Percentiles rank a stretch among this genome's conserved stretches.
phyloP scores from a whole-genome alignment of 2,329 filamentous ascomycete genomes.

The Ophiostoma perfectum region DNA sequence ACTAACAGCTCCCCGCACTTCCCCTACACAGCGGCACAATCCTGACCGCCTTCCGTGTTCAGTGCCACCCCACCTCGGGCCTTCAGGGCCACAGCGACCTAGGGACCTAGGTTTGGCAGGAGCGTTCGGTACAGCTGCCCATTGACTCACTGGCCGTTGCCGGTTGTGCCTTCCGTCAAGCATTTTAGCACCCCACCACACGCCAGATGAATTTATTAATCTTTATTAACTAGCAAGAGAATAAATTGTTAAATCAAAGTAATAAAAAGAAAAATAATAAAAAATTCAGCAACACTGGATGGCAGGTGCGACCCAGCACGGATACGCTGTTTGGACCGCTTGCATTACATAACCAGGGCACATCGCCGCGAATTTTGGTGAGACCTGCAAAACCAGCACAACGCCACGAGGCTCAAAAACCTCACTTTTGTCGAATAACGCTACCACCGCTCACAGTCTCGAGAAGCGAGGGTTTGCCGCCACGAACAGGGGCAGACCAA shows the following conservation, averaged over 20 bases:
- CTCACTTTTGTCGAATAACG: not conserved
- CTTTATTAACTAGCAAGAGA: not conserved
- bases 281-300: slow-evolving; percentile 8
- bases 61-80: slow-evolving; percentile 25
- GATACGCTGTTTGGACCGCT: not conserved
- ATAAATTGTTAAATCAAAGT: not conserved
- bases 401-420: slow-evolving; percentile 16
- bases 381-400: slow-evolving; percentile 15
- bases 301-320: slow-evolving; percentile 3
- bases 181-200: slow-evolving; percentile 2
- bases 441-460: slow-evolving; percentile 14
- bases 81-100: not conserved
- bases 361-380: slow-evolving; percentile 13
- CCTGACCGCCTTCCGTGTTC: slow-evolving; percentile 28
- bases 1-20: slow-evolving; percentile 22
- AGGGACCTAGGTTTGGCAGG: too few relatives aligned
- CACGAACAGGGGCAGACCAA: slow-evolving; percentile 21
- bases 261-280: slow-evolving; percentile 15
- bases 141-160: slow-evolving; percentile 12
- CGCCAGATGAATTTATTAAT: not conserved
- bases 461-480: slow-evolving; percentile 22
- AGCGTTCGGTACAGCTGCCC: not conserved
- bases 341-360: slow-evolving; percentile 12
- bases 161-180: not conserved
- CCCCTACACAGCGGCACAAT: slow-evolving; percentile 24